Base-by-base conservation (phyloP, 176 grass and related monocot species). In the Triticum urartu region DNA sequence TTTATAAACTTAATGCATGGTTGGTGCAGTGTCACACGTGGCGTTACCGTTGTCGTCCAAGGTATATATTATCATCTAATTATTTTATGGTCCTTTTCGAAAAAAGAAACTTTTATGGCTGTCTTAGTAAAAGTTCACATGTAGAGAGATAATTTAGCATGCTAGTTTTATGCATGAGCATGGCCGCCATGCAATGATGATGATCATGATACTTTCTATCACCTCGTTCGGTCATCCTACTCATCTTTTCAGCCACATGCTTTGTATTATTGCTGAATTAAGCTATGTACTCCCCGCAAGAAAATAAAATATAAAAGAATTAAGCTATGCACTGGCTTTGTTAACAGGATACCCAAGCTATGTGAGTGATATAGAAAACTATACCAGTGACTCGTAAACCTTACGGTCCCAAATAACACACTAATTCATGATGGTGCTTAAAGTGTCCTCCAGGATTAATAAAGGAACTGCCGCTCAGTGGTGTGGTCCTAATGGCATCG, bases 191-290 rank as follows among this genome's bases (percentile, higher is more conserved):
- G 48, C 11, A 22, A 85, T 71, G 78, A n/a, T 84, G 52, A 9
- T 26, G 28, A 64, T 79, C 4, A 47, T 82, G 64, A 63, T 89
- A 68, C 67, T 73, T 83, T 79, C 65, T 74, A 83, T 45, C 74
- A 10, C 45, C 35, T 79, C 72, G 67, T 68, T 81, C 10, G 61
- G 26, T 48, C 61, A 21, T 74, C 30, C 36, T 83, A 64, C 69
- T 82, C 58, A 75, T 50, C 80, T 79, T 90, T 87, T 58, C 11
- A 15, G 67, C 56, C 59, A 83, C 85, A 90, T 83, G 85, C 67
- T 83, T 66, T 43, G 66, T 30, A 79, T 66, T 36, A 28, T 48
- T 89, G 2, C 47, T 28, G 25, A 79, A 87, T 26, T 39, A 72
- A 87, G 25, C 25, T 63, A 48, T 24, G 3, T 1, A 47, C 43